Evolutionary conservation across 805 yeast species (phyloP), one percentile per base, ranked within the genome.

Genomic region (Kurtzmaniella fragi): DNA sequence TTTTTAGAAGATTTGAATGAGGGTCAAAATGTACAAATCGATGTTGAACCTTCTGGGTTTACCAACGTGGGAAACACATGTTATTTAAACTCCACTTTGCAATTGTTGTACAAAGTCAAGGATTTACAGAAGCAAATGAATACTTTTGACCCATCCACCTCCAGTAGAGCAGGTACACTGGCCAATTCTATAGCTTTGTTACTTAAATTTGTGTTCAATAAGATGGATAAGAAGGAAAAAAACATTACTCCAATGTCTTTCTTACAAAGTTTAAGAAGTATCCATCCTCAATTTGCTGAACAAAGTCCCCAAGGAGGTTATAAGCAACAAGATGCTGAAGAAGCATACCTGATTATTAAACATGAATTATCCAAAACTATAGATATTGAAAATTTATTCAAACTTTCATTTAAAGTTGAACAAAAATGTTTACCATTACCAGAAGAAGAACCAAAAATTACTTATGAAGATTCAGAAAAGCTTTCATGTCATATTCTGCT

Each of bases 261-360:
- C 42, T 66, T 93, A 44, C 69, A 78, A 28, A 66, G 77, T 25
- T 67, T 86, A 48, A 79, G 96, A 57, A 65, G 70, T 35, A 64
- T 69, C 13, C 84, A 78, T 56, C 97, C 98, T 2, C 98, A 93
- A 62, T 93, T 93, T 62, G 85, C 84, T 32, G 97, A 91, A 57
- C 77, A 79, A 43, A 83, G 78, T 44, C 64, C 67, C 23, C 61
- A 54, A 35, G 97, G 97, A 1, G 64, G 73, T 41, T 84, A 75
- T 56, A 89, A 87, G 61, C 99, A 93, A 65, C 99, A 93, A 64
- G 99, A 93, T 67, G 99, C 99, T 0, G 99, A 93, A 65, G 99
- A 93, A 59, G 84, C 91, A 13, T 89, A 80, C 64, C 82, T 96
- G 6, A 91, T 84, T 58, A 73, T 93, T 37, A 62, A 90, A 45